Conservation (phyloP, 306 rosid species). For the Sindora glabra region DNA sequence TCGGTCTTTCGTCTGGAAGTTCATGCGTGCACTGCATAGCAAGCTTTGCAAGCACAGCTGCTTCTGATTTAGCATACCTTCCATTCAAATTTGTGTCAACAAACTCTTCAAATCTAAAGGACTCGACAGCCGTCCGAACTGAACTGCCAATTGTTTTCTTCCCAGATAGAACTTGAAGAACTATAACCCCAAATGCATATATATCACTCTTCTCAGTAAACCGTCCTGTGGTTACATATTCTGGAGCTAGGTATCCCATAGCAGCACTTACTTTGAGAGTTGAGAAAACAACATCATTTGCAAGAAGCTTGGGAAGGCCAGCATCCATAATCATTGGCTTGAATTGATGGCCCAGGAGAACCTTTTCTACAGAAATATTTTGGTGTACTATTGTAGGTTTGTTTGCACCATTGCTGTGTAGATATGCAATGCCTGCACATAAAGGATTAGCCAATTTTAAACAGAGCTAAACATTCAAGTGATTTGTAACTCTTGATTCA, state of each 20-base stretch:
- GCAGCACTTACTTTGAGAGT: slow-evolving; percentile 94
- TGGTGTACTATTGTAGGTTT: slow-evolving; percentile 79
- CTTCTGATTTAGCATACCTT: slow-evolving; percentile 53
- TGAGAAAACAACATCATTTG: slow-evolving; percentile 84
- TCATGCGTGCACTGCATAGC: slow-evolving; percentile 64
- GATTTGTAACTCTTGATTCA: too few species aligned
- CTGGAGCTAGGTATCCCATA: slow-evolving; percentile 96
- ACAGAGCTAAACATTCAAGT: too few species aligned
- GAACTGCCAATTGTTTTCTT: slow-evolving; percentile 40
- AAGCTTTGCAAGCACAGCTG: slow-evolving; percentile 48
- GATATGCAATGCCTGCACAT: slow-evolving; percentile 68
- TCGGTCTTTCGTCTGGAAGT: slow-evolving; percentile 64
- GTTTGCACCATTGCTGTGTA: slow-evolving; percentile 53
- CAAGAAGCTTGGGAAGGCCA: slow-evolving; percentile 83
- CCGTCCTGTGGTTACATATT: slow-evolving; percentile 84
- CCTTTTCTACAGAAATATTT: slow-evolving; percentile 76
- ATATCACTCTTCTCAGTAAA: slow-evolving; percentile 86
- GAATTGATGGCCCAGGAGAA: slow-evolving; percentile 62
- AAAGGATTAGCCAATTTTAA: slow-evolving; percentile 6
- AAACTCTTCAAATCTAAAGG: slow-evolving; percentile 44
- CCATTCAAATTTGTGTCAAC: slow-evolving; percentile 52
- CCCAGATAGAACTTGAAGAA: slow-evolving; percentile 79
- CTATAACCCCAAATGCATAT: slow-evolving; percentile 83
- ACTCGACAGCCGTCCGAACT: slow-evolving; percentile 43
- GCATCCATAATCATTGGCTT: slow-evolving; percentile 72